A percentile compares a stretch with the other conserved stretches of the same genome.
Evolutionary conservation across 352 stramenopile species (phyloP).

Genomic region (Plasmopara viticola): DNA sequence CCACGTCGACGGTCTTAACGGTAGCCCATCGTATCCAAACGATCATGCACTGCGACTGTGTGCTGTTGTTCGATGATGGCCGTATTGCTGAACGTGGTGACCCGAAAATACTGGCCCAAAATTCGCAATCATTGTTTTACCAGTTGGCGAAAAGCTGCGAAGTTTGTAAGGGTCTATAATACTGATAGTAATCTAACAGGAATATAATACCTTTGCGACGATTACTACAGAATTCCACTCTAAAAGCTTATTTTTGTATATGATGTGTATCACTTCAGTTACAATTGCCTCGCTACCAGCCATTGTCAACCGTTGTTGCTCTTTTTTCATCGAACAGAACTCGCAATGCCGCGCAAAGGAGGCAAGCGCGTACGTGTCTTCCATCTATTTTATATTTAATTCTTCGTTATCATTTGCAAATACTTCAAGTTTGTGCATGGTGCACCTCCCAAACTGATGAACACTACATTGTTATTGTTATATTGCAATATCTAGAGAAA

Average conservation of each 20-base stretch:
- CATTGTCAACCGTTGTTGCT: background rate
- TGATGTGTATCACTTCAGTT: background rate
- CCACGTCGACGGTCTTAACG: conserved; percentile 91
- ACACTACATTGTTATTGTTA: background rate
- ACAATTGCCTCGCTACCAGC: background rate
- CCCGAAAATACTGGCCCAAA: conserved; percentile 26
- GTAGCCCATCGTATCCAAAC: conserved; percentile 96
- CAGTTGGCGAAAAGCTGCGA: conserved; percentile 18
- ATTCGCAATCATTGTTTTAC: conserved; percentile 41
- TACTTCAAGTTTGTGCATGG: background rate
- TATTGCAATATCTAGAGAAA: conserved; percentile 48
- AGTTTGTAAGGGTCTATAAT: too few relatives aligned
- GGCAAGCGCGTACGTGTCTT: conserved; percentile 67
- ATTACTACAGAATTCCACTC: too few relatives aligned
- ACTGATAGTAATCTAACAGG: too few relatives aligned
- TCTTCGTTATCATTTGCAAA: background rate
- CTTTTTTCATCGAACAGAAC: background rate
- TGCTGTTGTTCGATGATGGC: conserved; percentile 62
- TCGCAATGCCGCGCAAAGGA: conserved; percentile 70
- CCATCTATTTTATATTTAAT: background rate
- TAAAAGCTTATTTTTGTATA: background rate
- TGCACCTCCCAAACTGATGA: background rate
- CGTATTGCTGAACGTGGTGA: conserved; percentile 43
- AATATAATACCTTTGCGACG: too few relatives aligned
- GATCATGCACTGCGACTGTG: conserved; percentile 91